Evolutionary conservation across 495 filamentous ascomycete species (phyloP).

Genomic region (Sphaerosporella brunnea): DNA sequence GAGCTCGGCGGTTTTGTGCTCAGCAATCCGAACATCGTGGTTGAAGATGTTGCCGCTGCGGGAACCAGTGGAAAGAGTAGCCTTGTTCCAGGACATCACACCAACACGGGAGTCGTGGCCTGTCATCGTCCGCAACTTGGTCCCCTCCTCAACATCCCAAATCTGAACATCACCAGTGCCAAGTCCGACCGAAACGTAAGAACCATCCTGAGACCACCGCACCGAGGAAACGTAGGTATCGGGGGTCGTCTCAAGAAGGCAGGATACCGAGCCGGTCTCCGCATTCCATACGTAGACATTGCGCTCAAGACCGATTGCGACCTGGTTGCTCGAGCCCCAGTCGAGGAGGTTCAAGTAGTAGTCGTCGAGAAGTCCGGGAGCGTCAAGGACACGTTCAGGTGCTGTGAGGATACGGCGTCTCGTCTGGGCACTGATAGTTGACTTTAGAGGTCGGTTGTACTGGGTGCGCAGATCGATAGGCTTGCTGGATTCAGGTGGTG

Average conservation of each 20-base stretch:
- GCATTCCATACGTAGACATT: constrained; percentile 99
- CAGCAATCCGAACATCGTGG: constrained; percentile 92
- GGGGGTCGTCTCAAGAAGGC: constrained; percentile 62
- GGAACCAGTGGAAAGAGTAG: constrained; percentile 84
- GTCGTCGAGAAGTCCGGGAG: constrained; percentile 87
- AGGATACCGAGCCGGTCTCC: constrained; percentile 70
- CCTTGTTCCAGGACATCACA: constrained; percentile 98
- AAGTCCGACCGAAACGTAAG: constrained; percentile 88
- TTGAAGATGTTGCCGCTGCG: constrained; percentile 94
- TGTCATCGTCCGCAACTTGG: constrained; percentile 93
- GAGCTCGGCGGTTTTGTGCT: constrained; percentile 95
- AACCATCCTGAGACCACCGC: constrained; percentile 95
- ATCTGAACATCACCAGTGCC: constrained; percentile 95
- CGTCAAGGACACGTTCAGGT: constrained; percentile 93
- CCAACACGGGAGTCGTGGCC: constrained; percentile 92
- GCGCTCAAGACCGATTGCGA: constrained; percentile 91
- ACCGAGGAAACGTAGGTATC: constrained; percentile 97
- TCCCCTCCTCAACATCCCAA: constrained; percentile 92
- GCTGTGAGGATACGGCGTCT: constrained; percentile 81
- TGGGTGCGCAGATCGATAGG: constrained; percentile 93
- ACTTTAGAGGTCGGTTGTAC: constrained; percentile 90
- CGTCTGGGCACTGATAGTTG: constrained; percentile 59
- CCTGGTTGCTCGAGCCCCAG: constrained; percentile 94
- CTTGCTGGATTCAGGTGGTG: constrained; percentile 87
- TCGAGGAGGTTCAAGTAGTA: constrained; percentile 98